These are phyloP conservation scores for Penicillium canariense DNA, from an alignment of 495 filamentous ascomycete species.

Conservation along the genomic window DNA sequence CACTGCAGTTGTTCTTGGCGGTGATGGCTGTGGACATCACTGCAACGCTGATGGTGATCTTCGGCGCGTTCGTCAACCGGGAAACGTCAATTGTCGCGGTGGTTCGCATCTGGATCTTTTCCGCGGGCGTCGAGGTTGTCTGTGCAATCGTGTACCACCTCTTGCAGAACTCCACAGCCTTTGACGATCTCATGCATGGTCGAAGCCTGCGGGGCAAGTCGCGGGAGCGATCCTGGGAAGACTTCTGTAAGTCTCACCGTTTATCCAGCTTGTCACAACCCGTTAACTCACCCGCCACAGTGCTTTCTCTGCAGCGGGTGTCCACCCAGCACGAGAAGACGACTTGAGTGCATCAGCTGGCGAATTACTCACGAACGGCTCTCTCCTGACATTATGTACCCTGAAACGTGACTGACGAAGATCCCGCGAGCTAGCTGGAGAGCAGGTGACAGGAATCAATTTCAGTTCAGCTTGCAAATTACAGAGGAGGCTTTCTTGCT, in stretches of 20 bases:
- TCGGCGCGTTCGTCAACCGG: constrained; percentile 70
- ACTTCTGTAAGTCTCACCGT: constrained; percentile 65
- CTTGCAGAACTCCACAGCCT: constrained; percentile 69
- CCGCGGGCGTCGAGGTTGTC: constrained; percentile 70
- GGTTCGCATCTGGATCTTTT: constrained; percentile 86
- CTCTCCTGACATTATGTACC: too few species aligned
- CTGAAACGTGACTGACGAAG: neutral
- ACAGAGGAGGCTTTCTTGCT: neutral
- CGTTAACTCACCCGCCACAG: constrained; percentile 38
- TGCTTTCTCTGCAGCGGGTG: constrained; percentile 80
- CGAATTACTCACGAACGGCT: too few species aligned
- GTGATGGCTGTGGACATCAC: constrained; percentile 78
- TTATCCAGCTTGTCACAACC: constrained; percentile 2
- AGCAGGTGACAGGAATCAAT: neutral
- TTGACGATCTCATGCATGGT: constrained; percentile 92
- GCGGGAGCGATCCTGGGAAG: constrained; percentile 76
- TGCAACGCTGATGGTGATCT: constrained; percentile 78
- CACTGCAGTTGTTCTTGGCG: constrained; percentile 74
- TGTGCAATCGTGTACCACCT: constrained; percentile 74
- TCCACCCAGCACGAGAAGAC: constrained; percentile 43
- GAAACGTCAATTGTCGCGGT: constrained; percentile 73
- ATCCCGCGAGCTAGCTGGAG: too few species aligned
- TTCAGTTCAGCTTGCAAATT: neutral
- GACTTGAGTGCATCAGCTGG: too few species aligned
- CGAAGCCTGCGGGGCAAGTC: constrained; percentile 71